phyloP scores from a whole-genome alignment of 768 basidiomycete genomes.

The Suillus variegatus region DNA sequence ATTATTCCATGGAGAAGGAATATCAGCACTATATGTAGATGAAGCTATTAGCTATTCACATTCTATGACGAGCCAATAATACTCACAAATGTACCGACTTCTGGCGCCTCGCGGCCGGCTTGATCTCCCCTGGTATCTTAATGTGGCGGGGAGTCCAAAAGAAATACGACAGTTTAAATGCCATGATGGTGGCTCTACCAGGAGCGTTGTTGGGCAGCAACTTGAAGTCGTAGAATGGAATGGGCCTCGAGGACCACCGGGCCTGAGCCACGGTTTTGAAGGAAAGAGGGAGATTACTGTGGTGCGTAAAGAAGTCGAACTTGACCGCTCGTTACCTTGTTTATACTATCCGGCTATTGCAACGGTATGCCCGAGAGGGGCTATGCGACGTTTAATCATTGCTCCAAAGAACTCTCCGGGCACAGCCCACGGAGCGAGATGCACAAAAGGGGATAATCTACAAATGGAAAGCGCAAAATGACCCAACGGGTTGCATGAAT shows the following conservation, averaged over 20 bases:
- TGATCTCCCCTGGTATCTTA: slow-evolving; percentile 47
- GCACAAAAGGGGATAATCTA: slow-evolving; percentile 1
- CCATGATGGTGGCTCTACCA: background rate
- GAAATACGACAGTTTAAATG: slow-evolving; percentile 54
- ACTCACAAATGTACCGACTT: slow-evolving; percentile 26
- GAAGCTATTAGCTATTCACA: background rate
- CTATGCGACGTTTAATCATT: background rate
- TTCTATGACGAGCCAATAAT: background rate
- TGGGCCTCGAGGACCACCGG: background rate
- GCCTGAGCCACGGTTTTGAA: background rate
- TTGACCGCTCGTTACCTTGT: slow-evolving; percentile 13
- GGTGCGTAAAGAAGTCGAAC: background rate
- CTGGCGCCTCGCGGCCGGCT: slow-evolving; percentile 21
- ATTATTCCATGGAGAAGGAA: slow-evolving; percentile 33
- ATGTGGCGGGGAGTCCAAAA: slow-evolving; percentile 54
- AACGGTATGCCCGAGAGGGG: background rate
- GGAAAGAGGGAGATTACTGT: slow-evolving; percentile 2
- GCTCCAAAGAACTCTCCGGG: background rate
- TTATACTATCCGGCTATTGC: background rate
- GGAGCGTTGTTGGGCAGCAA: slow-evolving; percentile 1
- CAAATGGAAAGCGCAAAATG: background rate
- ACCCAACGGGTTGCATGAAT: background rate
- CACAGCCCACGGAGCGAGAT: background rate
- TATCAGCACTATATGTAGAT: slow-evolving; percentile 17
- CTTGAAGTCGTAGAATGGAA: background rate